Conservation (phyloP, 1,284 basidiomycete species). For the Ganoderma sp. region DNA sequence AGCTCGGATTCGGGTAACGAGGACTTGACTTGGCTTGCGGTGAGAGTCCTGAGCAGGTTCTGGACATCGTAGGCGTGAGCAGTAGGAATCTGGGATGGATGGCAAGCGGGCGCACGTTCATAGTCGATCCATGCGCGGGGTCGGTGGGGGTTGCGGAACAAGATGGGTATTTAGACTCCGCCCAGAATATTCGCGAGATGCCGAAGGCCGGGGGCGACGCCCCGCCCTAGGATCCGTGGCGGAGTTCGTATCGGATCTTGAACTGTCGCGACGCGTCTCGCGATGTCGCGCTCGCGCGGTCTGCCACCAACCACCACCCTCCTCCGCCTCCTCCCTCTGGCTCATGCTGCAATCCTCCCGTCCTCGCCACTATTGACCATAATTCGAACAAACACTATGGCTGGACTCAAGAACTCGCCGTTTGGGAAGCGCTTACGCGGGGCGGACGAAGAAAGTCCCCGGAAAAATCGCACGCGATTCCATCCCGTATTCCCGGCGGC, state of each 20-base stretch:
- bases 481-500: constrained; percentile 59
- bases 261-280: constrained; percentile 35
- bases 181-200: constrained; percentile 30
- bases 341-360: constrained; percentile 37
- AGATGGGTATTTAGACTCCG: constrained; percentile 46
- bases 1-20: constrained; percentile 64
- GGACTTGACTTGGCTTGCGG: constrained; percentile 64
- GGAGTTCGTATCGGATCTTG: constrained; percentile 9
- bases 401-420: constrained; percentile 78
- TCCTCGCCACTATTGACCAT: constrained; percentile 29
- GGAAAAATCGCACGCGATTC: constrained; percentile 57
- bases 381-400: constrained; percentile 50
- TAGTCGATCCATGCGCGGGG: constrained; percentile 39
- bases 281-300: constrained; percentile 22
- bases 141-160: constrained; percentile 39
- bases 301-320: constrained; percentile 30
- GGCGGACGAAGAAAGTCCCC: constrained; percentile 56
- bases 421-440: constrained; percentile 80
- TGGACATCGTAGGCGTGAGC: constrained; percentile 38
- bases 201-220: constrained; percentile 21
- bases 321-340: constrained; percentile 17
- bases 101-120: constrained; percentile 50
- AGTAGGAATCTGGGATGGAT: constrained; percentile 35
- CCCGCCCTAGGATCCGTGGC: constrained; percentile 7
- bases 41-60: constrained; percentile 82